Conservation (phyloP, 2,329 filamentous ascomycete species). For the Verruconis gallopava region DNA sequence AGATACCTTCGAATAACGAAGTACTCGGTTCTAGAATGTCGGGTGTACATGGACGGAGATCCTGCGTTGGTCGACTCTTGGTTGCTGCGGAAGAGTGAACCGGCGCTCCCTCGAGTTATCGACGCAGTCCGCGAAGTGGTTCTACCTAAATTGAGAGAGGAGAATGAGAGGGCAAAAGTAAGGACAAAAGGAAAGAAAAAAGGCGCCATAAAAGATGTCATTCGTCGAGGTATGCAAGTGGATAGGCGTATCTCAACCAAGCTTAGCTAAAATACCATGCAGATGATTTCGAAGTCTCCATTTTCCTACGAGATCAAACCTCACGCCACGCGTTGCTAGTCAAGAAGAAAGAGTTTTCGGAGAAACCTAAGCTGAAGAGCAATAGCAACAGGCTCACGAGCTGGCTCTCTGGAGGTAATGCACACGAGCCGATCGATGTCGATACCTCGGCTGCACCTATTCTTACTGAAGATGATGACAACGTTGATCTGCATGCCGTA, state of each 20-base stretch:
- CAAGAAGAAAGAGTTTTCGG: constrained; percentile 62
- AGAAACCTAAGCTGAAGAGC: constrained; percentile 29
- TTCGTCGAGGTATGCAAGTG: constrained; percentile 51
- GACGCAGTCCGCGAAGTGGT: constrained; percentile 75
- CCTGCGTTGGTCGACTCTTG: constrained; percentile 72
- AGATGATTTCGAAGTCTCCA: constrained; percentile 94
- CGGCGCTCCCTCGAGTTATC: constrained; percentile 71
- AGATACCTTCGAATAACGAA: constrained; percentile 86
- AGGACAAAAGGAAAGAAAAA: constrained; percentile 62
- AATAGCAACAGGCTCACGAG: constrained; percentile 34
- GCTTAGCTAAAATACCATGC: constrained; percentile 7
- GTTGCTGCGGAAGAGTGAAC: constrained; percentile 64
- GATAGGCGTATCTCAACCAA: not conserved
- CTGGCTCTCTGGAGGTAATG: constrained; percentile 29
- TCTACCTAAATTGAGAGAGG: constrained; percentile 75
- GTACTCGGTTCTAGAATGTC: constrained; percentile 89
- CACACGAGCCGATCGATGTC: constrained; percentile 29
- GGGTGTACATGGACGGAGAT: constrained; percentile 90
- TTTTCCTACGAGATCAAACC: constrained; percentile 79
- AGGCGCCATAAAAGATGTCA: constrained; percentile 75
- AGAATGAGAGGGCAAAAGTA: constrained; percentile 47
- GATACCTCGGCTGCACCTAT: constrained; percentile 35
- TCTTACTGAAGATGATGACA: constrained; percentile 14
- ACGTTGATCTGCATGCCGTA: constrained; percentile 19
- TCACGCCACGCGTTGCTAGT: constrained; percentile 76